Evolutionary conservation across 208 protist species (phyloP).

Genomic region (Kentomonas sorsogonicus): DNA sequence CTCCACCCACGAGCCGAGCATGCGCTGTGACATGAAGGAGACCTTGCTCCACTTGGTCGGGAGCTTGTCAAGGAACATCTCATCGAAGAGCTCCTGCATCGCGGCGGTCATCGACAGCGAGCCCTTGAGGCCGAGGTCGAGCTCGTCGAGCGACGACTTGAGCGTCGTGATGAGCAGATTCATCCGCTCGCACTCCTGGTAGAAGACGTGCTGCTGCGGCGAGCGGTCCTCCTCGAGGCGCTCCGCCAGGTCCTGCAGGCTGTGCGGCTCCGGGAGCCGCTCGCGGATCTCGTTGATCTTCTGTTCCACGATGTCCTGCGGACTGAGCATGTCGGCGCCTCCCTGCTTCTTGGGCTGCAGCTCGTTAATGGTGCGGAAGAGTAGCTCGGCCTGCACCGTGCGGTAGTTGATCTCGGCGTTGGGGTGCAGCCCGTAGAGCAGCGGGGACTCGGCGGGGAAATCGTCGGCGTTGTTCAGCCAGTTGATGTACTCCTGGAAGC

Average conservation of each 20-base stretch:
- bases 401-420: slow-evolving; percentile 99
- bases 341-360: slow-evolving; percentile 92
- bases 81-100: slow-evolving; percentile 92
- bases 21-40: slow-evolving; percentile 95
- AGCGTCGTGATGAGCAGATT: slow-evolving; percentile 93
- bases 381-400: slow-evolving; percentile 92
- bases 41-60: slow-evolving; percentile 93
- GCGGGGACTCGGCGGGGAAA: slow-evolving; percentile 93
- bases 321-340: slow-evolving; percentile 80
- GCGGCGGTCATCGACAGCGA: slow-evolving; percentile 90
- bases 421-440: slow-evolving; percentile 97
- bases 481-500: slow-evolving; percentile 93
- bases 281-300: slow-evolving; percentile 91
- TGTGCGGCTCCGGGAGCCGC: slow-evolving; percentile 88
- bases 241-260: slow-evolving; percentile 90
- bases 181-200: slow-evolving; percentile 98
- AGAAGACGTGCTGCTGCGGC: slow-evolving; percentile 97
- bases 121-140: slow-evolving; percentile 95
- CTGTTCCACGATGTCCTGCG: slow-evolving; percentile 89
- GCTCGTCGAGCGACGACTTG: slow-evolving; percentile 91
- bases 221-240: slow-evolving; percentile 94
- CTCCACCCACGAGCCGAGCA: slow-evolving; percentile 93
- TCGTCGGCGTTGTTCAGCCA: slow-evolving; percentile 89
- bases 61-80: slow-evolving; percentile 91
- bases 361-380: slow-evolving; percentile 97